Conservation (phyloP, 2,329 filamentous ascomycete genomes). For the Penicillium sp. region DNA sequence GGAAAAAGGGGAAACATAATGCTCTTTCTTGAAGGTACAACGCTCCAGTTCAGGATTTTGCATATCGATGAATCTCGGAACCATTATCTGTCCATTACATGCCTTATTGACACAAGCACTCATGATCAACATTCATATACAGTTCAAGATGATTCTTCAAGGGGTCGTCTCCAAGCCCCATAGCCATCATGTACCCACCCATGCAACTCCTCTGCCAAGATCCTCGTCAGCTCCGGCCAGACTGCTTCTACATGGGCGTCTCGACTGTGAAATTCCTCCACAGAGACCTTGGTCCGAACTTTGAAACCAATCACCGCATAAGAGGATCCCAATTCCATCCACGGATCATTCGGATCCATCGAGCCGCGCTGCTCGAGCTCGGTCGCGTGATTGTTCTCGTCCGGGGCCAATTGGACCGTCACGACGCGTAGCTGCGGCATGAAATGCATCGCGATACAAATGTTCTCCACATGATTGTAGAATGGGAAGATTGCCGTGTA, state of each 20-base stretch:
- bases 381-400: slow-evolving; percentile 36
- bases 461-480: slow-evolving; percentile 58
- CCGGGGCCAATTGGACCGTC: slow-evolving; percentile 56
- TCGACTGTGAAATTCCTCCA: slow-evolving; percentile 30
- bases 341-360: slow-evolving; percentile 48
- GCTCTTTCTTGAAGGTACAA: too few species aligned
- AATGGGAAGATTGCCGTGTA: slow-evolving; percentile 71
- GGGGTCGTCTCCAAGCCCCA: slow-evolving; percentile 33
- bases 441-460: slow-evolving; percentile 48
- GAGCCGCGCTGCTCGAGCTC: slow-evolving; percentile 43
- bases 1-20: too few species aligned
- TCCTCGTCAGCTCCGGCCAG: slow-evolving; percentile 29
- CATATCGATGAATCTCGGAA: too few species aligned
- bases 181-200: slow-evolving; percentile 33
- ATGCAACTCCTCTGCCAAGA: slow-evolving; percentile 28
- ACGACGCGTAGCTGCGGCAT: slow-evolving; percentile 57
- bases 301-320: slow-evolving; percentile 51
- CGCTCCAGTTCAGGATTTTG: too few species aligned
- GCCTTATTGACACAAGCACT: too few species aligned
- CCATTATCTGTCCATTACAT: too few species aligned
- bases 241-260: slow-evolving; percentile 38
- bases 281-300: slow-evolving; percentile 31
- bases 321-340: slow-evolving; percentile 58
- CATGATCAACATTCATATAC: neutral
- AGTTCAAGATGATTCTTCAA: neutral